These are phyloP conservation scores for Tolypocladium ovalisporum DNA, from an alignment of 2,329 filamentous ascomycete species.

Conservation along the genomic window DNA sequence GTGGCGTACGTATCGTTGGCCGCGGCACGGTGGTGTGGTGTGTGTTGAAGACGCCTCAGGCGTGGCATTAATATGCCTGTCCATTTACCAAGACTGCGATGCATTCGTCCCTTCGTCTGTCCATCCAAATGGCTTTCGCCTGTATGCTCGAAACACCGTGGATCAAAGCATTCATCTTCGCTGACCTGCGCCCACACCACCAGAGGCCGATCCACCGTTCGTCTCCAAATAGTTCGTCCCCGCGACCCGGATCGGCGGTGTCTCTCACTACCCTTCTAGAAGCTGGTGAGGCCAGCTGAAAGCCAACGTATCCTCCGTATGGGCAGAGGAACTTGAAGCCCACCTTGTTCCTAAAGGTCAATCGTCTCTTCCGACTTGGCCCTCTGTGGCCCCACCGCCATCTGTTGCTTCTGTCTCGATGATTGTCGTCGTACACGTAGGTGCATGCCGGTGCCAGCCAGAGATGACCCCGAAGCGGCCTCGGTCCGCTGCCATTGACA, in stretches of 20 bases:
- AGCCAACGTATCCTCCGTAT: neutral
- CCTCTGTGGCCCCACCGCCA: neutral
- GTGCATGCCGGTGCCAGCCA: neutral
- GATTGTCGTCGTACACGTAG: neutral
- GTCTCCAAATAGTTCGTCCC: conserved; percentile 1
- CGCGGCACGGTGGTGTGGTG: neutral
- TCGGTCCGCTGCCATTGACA: neutral
- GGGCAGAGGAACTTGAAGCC: neutral
- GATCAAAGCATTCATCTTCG: neutral
- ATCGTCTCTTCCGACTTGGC: neutral
- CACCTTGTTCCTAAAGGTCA: neutral
- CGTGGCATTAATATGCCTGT: neutral
- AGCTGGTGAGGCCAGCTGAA: conserved; percentile 3
- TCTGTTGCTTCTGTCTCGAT: neutral
- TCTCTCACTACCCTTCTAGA: conserved; percentile 7
- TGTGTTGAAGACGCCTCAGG: neutral
- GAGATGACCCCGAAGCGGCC: neutral
- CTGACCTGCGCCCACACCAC: neutral
- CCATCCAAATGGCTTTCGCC: neutral
- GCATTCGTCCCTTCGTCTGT: neutral
- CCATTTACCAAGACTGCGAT: neutral
- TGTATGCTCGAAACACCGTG: neutral
- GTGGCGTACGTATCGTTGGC: neutral
- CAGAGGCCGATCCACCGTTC: neutral
- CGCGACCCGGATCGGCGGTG: conserved; percentile 1